phyloP scores from a whole-genome alignment of 805 yeast genomes.

The Saccharomycopsis capsularis region DNA sequence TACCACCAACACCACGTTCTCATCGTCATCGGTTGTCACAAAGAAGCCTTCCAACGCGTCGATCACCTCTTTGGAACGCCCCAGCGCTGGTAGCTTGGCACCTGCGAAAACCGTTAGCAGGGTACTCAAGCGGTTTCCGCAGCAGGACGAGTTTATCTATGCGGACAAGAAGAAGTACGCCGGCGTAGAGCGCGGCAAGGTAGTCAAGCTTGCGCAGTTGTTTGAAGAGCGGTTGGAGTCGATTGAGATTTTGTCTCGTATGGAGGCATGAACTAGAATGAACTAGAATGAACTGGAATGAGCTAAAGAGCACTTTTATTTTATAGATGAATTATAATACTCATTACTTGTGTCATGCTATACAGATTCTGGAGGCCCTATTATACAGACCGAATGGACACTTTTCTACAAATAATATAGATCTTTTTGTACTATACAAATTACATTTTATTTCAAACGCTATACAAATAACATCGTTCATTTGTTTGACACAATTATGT shows the following conservation, averaged over 20 bases:
- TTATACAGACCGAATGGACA: no score
- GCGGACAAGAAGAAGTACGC: conserved; percentile 19
- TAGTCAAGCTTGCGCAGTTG: conserved; percentile 20
- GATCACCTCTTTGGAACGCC: neutral
- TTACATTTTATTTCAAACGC: no score
- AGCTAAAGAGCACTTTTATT: no score
- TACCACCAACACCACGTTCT: neutral
- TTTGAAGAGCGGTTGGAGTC: conserved; percentile 21
- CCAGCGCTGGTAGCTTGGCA: neutral
- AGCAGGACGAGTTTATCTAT: conserved; percentile 10
- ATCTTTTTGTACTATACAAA: no score
- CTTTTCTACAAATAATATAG: no score
- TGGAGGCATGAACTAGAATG: no score
- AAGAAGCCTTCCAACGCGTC: neutral
- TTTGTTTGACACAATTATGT: no score
- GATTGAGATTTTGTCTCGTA: conserved; percentile 12
- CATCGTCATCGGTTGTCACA: neutral
- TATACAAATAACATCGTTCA: no score
- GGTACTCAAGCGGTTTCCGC: neutral
- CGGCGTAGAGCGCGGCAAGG: conserved; percentile 20
- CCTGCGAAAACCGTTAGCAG: neutral
- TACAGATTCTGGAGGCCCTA: no score
- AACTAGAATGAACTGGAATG: no score
- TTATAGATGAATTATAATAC: no score
- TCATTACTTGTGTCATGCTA: no score